Base-by-base conservation (phyloP, 495 filamentous ascomycete species). In the Penicillium bialowiezense region DNA sequence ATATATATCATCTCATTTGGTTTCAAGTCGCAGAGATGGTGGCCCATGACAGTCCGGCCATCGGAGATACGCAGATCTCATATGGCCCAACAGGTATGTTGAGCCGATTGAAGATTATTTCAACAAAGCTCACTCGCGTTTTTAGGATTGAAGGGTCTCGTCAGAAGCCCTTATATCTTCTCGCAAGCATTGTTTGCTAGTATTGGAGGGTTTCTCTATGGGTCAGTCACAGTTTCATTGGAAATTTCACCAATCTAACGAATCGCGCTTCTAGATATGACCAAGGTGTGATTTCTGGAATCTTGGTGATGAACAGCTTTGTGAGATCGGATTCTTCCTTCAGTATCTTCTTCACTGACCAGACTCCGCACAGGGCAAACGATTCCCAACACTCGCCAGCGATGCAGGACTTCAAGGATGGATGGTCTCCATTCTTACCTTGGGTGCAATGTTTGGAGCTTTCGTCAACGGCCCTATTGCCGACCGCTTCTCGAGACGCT, bases 231-330 rank as follows among this genome's bases (percentile, higher is more conserved):
- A 36, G 3, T 8, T 26, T 4, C 8, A 26, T 26, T 8, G 23
- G 23, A 8, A 4, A 26, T 26, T 8, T 4, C 8, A 26, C 23
- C 23, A 26, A 4, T 4, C 23, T 26, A 26, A 26, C 23, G 8
- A 26, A 8, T 26, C 23, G 23, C 12, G 15, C 7, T 36, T n/a
- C n/a, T n/a, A 36, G 34, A 2, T 36, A 36, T 14, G 44, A 46
- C 33, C 44, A 46, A 38, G 44, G 44, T 4, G 35, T 46, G 7
- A 46, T 46, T 26, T 46, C 44, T 7, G 44, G 44, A 10, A 33
- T 46, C 4, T 9, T 46, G 18, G 44, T 46, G n/a, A 46, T 35
- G 33, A 20, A 34, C 21, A 46, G 44, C 33, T 46, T 46, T 46
- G 44, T 46, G 15, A 37, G 32, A 0, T 26, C 23, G 4, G 4